A percentile compares a stretch with the other conserved stretches of the same genome.
Conservation (phyloP, 1,284 basidiomycete genomes). For the Peniophora sp. region DNA sequence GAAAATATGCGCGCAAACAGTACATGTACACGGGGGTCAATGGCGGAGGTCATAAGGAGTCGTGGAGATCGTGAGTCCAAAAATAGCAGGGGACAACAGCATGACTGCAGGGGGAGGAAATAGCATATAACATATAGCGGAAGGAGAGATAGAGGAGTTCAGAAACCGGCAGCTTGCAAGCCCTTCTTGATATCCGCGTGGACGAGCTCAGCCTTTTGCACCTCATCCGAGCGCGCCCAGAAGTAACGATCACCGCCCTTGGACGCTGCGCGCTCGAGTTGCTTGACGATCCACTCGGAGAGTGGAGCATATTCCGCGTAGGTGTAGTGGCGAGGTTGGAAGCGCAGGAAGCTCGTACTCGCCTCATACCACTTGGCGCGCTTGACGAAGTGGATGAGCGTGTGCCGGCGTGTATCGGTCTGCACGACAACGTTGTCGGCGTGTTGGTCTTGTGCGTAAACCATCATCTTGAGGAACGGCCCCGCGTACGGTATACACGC, state of each 20-base stretch:
- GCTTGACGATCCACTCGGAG: constrained; percentile 37
- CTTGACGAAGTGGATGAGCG: constrained; percentile 44
- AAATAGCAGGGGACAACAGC: constrained; percentile 3
- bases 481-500: constrained; percentile 61
- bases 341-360: constrained; percentile 46
- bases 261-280: constrained; percentile 30
- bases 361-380: constrained; percentile 50
- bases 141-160: not conserved
- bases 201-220: constrained; percentile 48
- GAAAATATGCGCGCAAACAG: no score
- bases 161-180: constrained; percentile 55
- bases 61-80: no score
- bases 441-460: constrained; percentile 47
- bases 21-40: no score
- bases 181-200: constrained; percentile 57
- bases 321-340: constrained; percentile 46
- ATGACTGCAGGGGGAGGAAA: constrained; percentile 3
- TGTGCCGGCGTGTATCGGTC: constrained; percentile 14
- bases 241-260: constrained; percentile 45
- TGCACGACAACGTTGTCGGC: constrained; percentile 26
- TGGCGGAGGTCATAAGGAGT: no score
- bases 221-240: constrained; percentile 49
- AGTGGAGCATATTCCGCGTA: constrained; percentile 40
- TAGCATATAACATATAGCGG: constrained; percentile 2
- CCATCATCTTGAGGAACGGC: constrained; percentile 54